Base-by-base conservation (phyloP, 208 protist species). In the Trypanosomatidae sp. region DNA sequence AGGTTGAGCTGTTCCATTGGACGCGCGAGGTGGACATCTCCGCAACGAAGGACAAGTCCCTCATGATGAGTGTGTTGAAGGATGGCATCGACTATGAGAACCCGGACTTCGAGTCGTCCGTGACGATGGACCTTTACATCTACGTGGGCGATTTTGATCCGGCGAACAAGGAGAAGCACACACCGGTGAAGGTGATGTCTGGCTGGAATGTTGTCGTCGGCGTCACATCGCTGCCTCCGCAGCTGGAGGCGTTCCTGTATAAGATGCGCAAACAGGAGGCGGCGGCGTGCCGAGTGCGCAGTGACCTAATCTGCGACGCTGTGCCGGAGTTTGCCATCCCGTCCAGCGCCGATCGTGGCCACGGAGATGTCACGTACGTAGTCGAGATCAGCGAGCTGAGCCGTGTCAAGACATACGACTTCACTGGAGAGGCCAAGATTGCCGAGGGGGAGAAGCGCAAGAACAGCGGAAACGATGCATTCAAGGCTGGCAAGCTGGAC, bases 1-100 rank as follows among this genome's bases (percentile, higher is more conserved):
- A 98, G 70, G 89, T 98, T 69, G 92, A 97, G 75, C 80, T 98
- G 43, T 87, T 97, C 56, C 73, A 76, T 53, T 97, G 92, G 91
- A 93, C 86, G 36, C 71, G 81, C 47, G 84, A 91, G 72, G 82
- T 87, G 71, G 92, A 97, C 75, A 89, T 95, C 69, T 94, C 87
- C 15, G 56, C 67, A 10, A 52, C 53, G 7, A 96, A 93, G 80
- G 87, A 98, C 71, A 79, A 82, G 69, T 91, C 90, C 4, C 71
- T 96, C 30, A 89, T 97, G 85, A 96, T 94, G 81, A 77, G 78
- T 69, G 55, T 88, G 22, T 76, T 91, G 41, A 77, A 83, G 41
- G 87, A 95, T 33, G 91, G 91, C 50, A 66, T 88, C 19, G 88
- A 89, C 67, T 94, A 88, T 67, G 91, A 92, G 73, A 95, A 92